Evolutionary conservation across 108 stramenopile species (phyloP).

Genomic region (Aurantiochytrium sp.): DNA sequence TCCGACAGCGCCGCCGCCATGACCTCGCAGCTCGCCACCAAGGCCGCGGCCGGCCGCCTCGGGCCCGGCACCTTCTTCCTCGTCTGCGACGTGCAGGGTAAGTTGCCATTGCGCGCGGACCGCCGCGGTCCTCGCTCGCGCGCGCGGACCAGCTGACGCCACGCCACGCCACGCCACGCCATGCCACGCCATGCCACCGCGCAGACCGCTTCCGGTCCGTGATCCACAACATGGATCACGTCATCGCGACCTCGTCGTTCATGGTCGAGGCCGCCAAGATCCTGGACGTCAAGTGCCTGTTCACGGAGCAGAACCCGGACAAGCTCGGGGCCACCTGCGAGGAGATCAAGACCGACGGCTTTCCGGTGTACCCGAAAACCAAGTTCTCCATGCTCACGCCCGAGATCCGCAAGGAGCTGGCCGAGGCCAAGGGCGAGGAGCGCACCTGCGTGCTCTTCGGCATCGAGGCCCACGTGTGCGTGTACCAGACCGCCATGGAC

Average conservation of each 20-base stretch:
- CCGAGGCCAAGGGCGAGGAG: conserved; percentile 64
- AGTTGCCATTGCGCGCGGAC: background rate
- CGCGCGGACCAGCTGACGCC: background rate
- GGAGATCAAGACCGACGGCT: conserved; percentile 54
- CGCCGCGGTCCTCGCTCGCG: background rate
- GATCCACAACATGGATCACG: conserved; percentile 71
- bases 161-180: background rate
- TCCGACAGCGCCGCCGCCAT: too few relatives aligned
- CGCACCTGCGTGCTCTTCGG: conserved; percentile 74
- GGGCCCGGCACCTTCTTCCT: background rate
- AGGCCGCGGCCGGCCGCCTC: background rate
- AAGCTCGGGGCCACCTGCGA: conserved; percentile 77
- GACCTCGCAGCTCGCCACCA: background rate
- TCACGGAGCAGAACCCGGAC: conserved; percentile 92
- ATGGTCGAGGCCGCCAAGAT: conserved; percentile 74
- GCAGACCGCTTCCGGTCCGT: conserved; percentile 84
- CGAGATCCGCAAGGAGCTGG: background rate
- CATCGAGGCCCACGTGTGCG: conserved; percentile 89
- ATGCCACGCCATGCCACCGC: background rate
- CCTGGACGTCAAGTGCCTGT: conserved; percentile 75
- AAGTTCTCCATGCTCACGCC: conserved; percentile 77
- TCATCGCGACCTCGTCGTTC: conserved; percentile 75
- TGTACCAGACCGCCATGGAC: conserved; percentile 83
- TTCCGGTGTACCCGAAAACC: conserved; percentile 78
- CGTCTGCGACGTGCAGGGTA: background rate